Evolutionary conservation across 768 basidiomycete genomes (phyloP), one percentile per base, ranked within the genome.

Genomic region (Mycena sanguinolenta): DNA sequence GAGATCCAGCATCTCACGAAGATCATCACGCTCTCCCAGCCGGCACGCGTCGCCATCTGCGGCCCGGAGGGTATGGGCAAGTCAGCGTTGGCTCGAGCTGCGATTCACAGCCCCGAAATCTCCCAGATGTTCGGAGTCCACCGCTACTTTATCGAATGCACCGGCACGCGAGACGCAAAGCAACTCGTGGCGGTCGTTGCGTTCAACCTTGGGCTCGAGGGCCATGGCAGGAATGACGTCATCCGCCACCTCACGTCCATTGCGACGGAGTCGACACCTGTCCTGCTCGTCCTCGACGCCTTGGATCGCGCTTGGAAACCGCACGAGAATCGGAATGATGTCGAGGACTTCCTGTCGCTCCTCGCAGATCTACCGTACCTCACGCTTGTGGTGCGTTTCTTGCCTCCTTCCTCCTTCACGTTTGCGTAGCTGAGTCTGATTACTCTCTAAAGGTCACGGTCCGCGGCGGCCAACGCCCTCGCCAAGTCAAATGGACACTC

Each of bases 401-500:
- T 63, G 54, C 3, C 55, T 8, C 34, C 61, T 21, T 52, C 13
- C 60, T 25, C 9, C n/a, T n/a, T n/a, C 12, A 23, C n/a, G 23
- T 1, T 30, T 23, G 25, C 19, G 10, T 2, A 12, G 1, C 7
- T 30, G 21, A 4, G 27, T 50, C 49, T 8, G n/a, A 36, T 58
- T n/a, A 13, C 36, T 17, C 32, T 10, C n/a, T 23, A 12, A 32
- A 72, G 71, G 67, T 66, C 0, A 73, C 72, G 4, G 0, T 73
- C 44, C 65, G 72, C 58, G 72, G 72, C 49, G 42, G 19, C 46
- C 60, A 63, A 19, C 65, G 65, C 27, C 72, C 72, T 2, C 65
- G 58, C 25, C 72, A 73, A 30, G 49, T 73, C 52, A 65, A 60
- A 23, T 73, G 72, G 72, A 73, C 72, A 2, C 72, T 61, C 27